phyloP scores from a whole-genome alignment of 2,329 filamentous ascomycete genomes.

The Cryphonectria radicalis region DNA sequence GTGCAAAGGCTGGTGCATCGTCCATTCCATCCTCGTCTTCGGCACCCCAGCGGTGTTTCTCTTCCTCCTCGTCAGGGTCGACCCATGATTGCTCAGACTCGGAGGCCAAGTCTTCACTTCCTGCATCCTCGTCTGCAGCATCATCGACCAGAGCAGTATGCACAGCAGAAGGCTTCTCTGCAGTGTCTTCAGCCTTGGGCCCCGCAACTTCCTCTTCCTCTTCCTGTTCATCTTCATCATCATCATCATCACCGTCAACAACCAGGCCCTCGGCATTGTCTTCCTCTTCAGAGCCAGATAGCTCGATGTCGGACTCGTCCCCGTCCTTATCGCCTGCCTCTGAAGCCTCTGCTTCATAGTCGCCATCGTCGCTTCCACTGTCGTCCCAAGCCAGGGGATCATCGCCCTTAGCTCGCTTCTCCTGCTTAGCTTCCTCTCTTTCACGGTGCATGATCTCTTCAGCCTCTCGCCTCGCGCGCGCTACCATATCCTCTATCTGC shows the following conservation, averaged over 20 bases:
- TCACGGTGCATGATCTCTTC: slow-evolving; percentile 79
- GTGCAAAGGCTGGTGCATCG: slow-evolving; percentile 17
- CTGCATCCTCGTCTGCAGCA: slow-evolving; percentile 44
- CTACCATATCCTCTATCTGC: slow-evolving; percentile 85
- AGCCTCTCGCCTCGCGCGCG: slow-evolving; percentile 81
- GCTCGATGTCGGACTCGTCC: slow-evolving; percentile 44
- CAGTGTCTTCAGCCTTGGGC: slow-evolving; percentile 42
- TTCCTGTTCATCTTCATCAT: slow-evolving; percentile 38
- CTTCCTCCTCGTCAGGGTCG: slow-evolving; percentile 44
- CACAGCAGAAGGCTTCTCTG: slow-evolving; percentile 34
- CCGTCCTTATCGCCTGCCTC: slow-evolving; percentile 44
- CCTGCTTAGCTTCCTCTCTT: slow-evolving; percentile 71
- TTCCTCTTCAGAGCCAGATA: slow-evolving; percentile 49
- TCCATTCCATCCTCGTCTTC: slow-evolving; percentile 41
- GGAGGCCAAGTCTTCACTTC: slow-evolving; percentile 43
- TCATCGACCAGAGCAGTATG: slow-evolving; percentile 43
- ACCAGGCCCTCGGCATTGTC: slow-evolving; percentile 32
- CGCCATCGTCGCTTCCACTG: slow-evolving; percentile 58
- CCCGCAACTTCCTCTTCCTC: slow-evolving; percentile 43
- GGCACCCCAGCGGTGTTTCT: slow-evolving; percentile 36
- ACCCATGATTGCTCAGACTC: slow-evolving; percentile 38
- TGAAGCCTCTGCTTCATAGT: slow-evolving; percentile 46
- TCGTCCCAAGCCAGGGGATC: slow-evolving; percentile 62
- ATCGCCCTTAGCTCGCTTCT: slow-evolving; percentile 51
- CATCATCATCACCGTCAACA: slow-evolving; percentile 36